Percentiles rank a stretch among this genome's conserved stretches.
phyloP scores from a whole-genome alignment of 352 stramenopile genomes.

The Hyaloperonospora arabidopsidis region DNA sequence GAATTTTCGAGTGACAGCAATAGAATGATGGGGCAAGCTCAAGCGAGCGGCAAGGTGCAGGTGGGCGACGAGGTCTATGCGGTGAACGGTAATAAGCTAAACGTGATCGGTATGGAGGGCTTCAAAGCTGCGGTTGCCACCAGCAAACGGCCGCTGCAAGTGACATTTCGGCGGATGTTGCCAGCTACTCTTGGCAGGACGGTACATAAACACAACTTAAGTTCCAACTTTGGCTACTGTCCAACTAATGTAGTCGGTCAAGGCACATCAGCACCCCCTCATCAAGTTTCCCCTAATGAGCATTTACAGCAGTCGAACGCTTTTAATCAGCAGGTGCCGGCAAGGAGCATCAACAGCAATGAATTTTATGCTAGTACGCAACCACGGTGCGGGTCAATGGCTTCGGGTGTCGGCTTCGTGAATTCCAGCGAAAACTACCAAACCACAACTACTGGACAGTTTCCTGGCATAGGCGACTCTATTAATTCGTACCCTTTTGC shows the following conservation, averaged over 20 bases:
- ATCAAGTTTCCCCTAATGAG: slow-evolving; percentile 14
- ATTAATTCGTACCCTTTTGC: slow-evolving; percentile 32
- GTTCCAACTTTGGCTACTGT: slow-evolving; percentile 7
- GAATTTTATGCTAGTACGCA: slow-evolving; percentile 16
- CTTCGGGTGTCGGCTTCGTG: slow-evolving; percentile 3
- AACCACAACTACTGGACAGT: slow-evolving; percentile 7
- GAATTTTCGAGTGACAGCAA: slow-evolving; percentile 71
- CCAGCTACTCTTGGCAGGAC: slow-evolving; percentile 1
- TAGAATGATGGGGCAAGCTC: slow-evolving; percentile 62
- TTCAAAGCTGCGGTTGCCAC: slow-evolving; percentile 65
- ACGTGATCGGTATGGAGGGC: slow-evolving; percentile 70
- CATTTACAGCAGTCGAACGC: slow-evolving; percentile 15
- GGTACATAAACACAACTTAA: slow-evolving; percentile 5
- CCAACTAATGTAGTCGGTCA: slow-evolving; percentile 8
- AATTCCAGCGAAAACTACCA: slow-evolving; percentile 11
- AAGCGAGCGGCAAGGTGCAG: slow-evolving; percentile 57
- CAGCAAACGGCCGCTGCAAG: slow-evolving; percentile 50
- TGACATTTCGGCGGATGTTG: slow-evolving; percentile 56
- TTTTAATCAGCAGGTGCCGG: slow-evolving; percentile 15
- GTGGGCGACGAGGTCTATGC: slow-evolving; percentile 76
- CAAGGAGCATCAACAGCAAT: slow-evolving; percentile 9
- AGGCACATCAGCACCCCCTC: slow-evolving; percentile 1
- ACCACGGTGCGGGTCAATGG: slow-evolving; percentile 13
- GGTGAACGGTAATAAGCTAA: slow-evolving; percentile 57
- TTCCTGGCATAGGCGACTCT: slow-evolving; percentile 17